phyloP scores from a whole-genome alignment of 805 yeast species.

The Metschnikowia borealis region DNA sequence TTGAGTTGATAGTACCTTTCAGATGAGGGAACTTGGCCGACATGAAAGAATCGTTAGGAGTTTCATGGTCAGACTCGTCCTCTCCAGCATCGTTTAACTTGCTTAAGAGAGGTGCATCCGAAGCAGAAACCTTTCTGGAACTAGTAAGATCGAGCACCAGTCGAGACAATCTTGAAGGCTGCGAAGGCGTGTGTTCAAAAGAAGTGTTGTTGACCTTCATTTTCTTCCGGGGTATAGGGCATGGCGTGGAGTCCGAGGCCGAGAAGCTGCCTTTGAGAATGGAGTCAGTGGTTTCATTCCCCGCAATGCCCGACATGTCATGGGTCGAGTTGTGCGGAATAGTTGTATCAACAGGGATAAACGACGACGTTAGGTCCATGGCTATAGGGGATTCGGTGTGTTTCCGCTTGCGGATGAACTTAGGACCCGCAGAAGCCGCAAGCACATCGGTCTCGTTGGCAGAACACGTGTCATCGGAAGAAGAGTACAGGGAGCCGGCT shows the following conservation, averaged over 20 bases:
- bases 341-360: conserved; percentile 4
- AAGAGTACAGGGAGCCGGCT: conserved; percentile 14
- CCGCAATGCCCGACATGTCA: conserved; percentile 18
- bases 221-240: conserved; percentile 40
- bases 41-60: conserved; percentile 6
- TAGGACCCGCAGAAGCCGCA: conserved; percentile 16
- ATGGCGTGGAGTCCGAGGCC: conserved; percentile 41
- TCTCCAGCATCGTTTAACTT: conserved; percentile 11
- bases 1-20: conserved; percentile 18
- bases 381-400: conserved; percentile 24
- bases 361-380: conserved; percentile 24
- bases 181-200: conserved; percentile 21
- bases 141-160: conserved; percentile 29
- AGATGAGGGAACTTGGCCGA: conserved; percentile 3
- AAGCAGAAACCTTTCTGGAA: conserved; percentile 25
- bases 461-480: conserved; percentile 7
- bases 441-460: conserved; percentile 8
- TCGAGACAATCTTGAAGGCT: conserved; percentile 16
- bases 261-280: conserved; percentile 26
- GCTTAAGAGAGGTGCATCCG: conserved; percentile 20
- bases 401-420: conserved; percentile 26
- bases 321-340: conserved; percentile 10
- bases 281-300: conserved; percentile 14
- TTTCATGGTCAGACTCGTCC: conserved; percentile 7
- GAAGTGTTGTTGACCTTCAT: conserved; percentile 23